Base-by-base conservation (phyloP, 2,329 filamentous ascomycete genomes). In the Arthrobotrys conoides region DNA sequence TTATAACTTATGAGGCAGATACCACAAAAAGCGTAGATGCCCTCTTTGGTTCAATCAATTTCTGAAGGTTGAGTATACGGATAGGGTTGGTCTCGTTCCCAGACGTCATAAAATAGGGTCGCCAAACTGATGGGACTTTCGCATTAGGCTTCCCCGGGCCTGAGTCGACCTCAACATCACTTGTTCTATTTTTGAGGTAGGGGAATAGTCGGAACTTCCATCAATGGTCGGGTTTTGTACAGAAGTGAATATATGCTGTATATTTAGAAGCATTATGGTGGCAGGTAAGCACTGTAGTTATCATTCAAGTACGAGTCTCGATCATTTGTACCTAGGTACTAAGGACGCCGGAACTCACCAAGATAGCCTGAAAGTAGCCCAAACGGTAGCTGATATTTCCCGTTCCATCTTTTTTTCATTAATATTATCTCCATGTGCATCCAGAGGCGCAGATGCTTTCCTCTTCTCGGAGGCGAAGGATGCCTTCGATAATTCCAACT, bases 191-290 rank as follows among this genome's bases (percentile, higher is more conserved):
- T 20, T 6, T 3, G 6, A 3, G 46, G 46, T 16, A 12, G n/a
- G n/a, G 46, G 46, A 16, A 49, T 49, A 22, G 18, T 49, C 18
- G n/a, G 46, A 49, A 49, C 22, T 4, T 22, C 46, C 46, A 49
- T 22, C 46, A 49, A 49, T 5, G n/a, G n/a, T 49, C 46, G n/a
- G 18, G n/a, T 49, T 49, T 49, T 49, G 46, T 20, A 49, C 8
- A 49, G 8, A 20, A 49, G n/a, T 10, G 46, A 49, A 49, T 9
- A 22, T 49, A 49, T 49, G 46, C 46, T 49, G 18, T 6, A 12
- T 36, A 36, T 36, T 36, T 3, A 30, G 27, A 30, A 30, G 27
- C 33, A 10, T 36, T n/a, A n/a, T n/a, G n/a, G 8, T 36, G 8
- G 33, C 33, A 6, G 9, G 33, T 36, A 36, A 12, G 33, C 9